Percentiles rank a stretch among this genome's conserved stretches.
Conservation (phyloP, 495 filamentous ascomycete genomes). For the Hyaloscypha hepaticicola region DNA sequence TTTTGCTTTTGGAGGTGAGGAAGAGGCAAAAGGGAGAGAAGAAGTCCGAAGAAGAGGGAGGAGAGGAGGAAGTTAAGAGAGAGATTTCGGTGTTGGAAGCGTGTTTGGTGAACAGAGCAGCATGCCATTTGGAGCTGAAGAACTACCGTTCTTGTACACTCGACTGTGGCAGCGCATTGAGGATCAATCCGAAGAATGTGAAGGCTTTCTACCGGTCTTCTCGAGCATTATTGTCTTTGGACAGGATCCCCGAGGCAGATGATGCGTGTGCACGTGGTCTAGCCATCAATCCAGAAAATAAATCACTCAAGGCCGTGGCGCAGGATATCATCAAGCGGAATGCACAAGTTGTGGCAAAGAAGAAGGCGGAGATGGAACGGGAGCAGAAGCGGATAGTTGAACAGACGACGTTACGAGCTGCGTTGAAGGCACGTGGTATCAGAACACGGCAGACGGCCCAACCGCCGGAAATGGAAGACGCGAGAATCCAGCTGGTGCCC, state of each 20-base stretch:
- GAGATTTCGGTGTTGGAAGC: slow-evolving; percentile 66
- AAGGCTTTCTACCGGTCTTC: slow-evolving; percentile 89
- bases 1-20: slow-evolving; percentile 59
- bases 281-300: slow-evolving; percentile 57
- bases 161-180: slow-evolving; percentile 79
- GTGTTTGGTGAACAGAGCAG: slow-evolving; percentile 80
- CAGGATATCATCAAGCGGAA: slow-evolving; percentile 55
- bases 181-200: slow-evolving; percentile 71
- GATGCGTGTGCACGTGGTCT: slow-evolving; percentile 73
- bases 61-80: slow-evolving; percentile 50
- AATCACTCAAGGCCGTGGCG: slow-evolving; percentile 53
- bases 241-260: slow-evolving; percentile 69
- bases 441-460: slow-evolving; percentile 60
- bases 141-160: slow-evolving; percentile 83
- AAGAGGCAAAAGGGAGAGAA: slow-evolving; percentile 35
- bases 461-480: slow-evolving; percentile 84
- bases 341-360: slow-evolving; percentile 40
- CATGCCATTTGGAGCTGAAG: slow-evolving; percentile 68
- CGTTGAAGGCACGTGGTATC: slow-evolving; percentile 75
- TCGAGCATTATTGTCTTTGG: slow-evolving; percentile 69
- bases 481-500: slow-evolving; percentile 61
- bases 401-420: slow-evolving; percentile 59
- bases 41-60: slow-evolving; percentile 37
- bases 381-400: slow-evolving; percentile 53
- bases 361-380: slow-evolving; percentile 44